Base-by-base conservation (phyloP, 2,329 filamentous ascomycete species). In the Fusarium coicis region DNA sequence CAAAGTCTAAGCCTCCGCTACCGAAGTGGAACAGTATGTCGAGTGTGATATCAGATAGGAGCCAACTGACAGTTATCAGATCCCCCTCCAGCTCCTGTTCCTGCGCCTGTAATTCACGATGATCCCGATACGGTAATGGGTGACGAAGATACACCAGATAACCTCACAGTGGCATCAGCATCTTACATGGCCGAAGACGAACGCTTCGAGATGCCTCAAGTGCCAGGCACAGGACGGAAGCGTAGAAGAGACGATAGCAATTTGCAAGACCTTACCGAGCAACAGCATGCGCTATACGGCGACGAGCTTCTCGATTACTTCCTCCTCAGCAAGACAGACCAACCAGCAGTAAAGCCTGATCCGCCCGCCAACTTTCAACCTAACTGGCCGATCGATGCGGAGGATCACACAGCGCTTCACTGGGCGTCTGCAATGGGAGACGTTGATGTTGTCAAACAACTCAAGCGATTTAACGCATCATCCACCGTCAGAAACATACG, bases 381-480 rank as follows among this genome's bases (percentile, higher is more conserved):
- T 10, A 93, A 99, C 82, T 93, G 94, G 81, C 88, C 92, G n/a
- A 98, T 99, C 71, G 96, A 99, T 80, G 93, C 95, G 47, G 95
- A 97, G 77, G 92, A 92, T 15, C 95, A 98, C 79, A 97, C 95
- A 5, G 95, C 96, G 10, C 88, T 99, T 74, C 96, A 99, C 80
- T 99, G 96, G 96, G 96, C 95, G 23, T 95, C 94, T 59, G 94
- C 96, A 30, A 99, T 99, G 96, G 96, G 96, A 66, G 96, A 98
- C 75, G 87, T 98, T 36, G 93, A 96, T 54, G 93, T 98, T 21
- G 94, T 98, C 70, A 94, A 92, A 81, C 93, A 97, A 81, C 86
- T 99, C 23, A 92, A 96, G 76, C 88, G 91, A 44, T 94, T 95
- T 68, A 92, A 93, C 46, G 95, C 96, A 16, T 90, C 90, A 68